A percentile compares a stretch with the other conserved stretches of the same genome.
Evolutionary conservation across 2,329 filamentous ascomycete species (phyloP).

Genomic region (Cercospora berteroae): DNA sequence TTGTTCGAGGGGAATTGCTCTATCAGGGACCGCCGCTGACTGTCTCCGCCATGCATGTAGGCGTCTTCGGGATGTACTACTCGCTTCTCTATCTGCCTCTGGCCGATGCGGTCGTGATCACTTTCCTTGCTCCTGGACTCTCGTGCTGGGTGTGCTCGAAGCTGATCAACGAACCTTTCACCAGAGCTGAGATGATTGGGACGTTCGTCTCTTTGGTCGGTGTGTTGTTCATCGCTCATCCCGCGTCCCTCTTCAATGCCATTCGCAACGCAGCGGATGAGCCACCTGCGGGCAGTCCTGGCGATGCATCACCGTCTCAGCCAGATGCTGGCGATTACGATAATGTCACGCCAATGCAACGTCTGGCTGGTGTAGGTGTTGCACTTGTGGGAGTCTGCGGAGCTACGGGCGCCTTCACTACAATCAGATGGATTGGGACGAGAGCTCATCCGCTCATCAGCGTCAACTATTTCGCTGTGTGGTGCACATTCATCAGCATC

Average conservation of each 20-base stretch:
- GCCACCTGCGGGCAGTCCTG: conserved; percentile 36
- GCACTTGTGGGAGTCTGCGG: conserved; percentile 77
- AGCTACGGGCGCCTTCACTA: conserved; percentile 69
- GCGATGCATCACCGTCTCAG: conserved; percentile 33
- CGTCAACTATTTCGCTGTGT: conserved; percentile 77
- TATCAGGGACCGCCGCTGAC: background rate
- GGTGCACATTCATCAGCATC: conserved; percentile 66
- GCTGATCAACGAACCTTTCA: conserved; percentile 73
- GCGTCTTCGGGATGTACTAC: conserved; percentile 74
- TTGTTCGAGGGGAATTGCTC: background rate
- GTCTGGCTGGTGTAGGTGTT: conserved; percentile 66
- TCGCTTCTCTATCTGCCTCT: conserved; percentile 76
- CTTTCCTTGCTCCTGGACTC: conserved; percentile 77
- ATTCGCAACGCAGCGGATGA: conserved; percentile 33
- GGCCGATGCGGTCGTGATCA: conserved; percentile 84
- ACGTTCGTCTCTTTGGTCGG: conserved; percentile 72
- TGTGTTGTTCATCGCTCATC: conserved; percentile 79
- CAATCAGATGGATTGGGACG: conserved; percentile 75
- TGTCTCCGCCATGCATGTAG: background rate
- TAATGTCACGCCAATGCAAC: conserved; percentile 59
- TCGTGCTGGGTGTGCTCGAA: conserved; percentile 78
- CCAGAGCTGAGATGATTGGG: conserved; percentile 71
- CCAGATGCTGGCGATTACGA: conserved; percentile 41
- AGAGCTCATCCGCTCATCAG: conserved; percentile 78
- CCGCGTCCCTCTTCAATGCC: conserved; percentile 55